Conservation (phyloP, 2,329 filamentous ascomycete species). For the Biscogniauxia marginata region DNA sequence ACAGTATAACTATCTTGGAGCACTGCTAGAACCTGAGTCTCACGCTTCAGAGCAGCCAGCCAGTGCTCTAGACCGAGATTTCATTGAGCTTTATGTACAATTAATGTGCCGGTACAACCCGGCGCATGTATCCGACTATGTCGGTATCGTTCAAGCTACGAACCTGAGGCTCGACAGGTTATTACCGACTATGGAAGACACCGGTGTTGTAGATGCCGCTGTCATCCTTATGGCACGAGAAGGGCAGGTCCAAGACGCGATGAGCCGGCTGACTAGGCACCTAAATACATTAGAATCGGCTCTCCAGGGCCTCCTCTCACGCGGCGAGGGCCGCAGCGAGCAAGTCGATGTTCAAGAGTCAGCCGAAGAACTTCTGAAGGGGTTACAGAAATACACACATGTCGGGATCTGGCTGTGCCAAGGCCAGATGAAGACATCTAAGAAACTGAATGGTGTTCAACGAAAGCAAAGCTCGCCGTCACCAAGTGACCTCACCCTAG, state of each 20-base stretch:
- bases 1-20: slow-evolving; percentile 74
- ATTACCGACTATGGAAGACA: slow-evolving; percentile 83
- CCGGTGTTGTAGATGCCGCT: slow-evolving; percentile 87
- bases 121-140: slow-evolving; percentile 79
- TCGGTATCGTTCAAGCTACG: slow-evolving; percentile 71
- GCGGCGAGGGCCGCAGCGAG: slow-evolving; percentile 55
- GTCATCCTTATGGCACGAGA: slow-evolving; percentile 88
- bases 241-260: slow-evolving; percentile 77
- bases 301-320: slow-evolving; percentile 69
- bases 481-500: slow-evolving; percentile 46
- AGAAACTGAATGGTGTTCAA: slow-evolving; percentile 44
- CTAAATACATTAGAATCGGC: slow-evolving; percentile 77
- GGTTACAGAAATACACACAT: slow-evolving; percentile 83
- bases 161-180: slow-evolving; percentile 78
- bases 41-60: slow-evolving; percentile 35
- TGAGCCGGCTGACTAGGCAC: slow-evolving; percentile 81
- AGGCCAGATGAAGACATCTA: slow-evolving; percentile 68
- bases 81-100: slow-evolving; percentile 82
- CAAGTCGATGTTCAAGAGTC: slow-evolving; percentile 57
- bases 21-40: slow-evolving; percentile 66
- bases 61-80: slow-evolving; percentile 48
- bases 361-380: slow-evolving; percentile 70
- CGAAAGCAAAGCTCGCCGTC: slow-evolving; percentile 49
- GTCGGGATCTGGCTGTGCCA: slow-evolving; percentile 97
- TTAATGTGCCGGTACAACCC: slow-evolving; percentile 88